phyloP scores from a whole-genome alignment of 768 basidiomycete genomes.

The Termitomyces sp. region DNA sequence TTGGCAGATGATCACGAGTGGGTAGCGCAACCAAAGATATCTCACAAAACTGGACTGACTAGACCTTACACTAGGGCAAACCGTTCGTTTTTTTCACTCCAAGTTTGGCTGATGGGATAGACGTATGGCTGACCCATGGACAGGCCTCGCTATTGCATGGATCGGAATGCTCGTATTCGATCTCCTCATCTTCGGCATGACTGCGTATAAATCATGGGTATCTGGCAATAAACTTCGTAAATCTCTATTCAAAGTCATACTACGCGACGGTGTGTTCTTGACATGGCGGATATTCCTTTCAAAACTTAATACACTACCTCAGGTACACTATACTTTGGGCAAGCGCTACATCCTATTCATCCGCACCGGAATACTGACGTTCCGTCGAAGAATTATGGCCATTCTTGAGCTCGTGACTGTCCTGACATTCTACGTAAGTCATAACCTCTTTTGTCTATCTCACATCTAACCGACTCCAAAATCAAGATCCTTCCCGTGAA shows the following conservation, averaged over 20 bases:
- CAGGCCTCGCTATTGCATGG: constrained; percentile 33
- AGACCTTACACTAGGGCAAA: neutral
- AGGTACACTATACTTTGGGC: neutral
- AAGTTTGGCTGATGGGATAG: neutral
- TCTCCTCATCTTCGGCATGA: constrained; percentile 33
- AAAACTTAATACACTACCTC: neutral
- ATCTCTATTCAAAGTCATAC: neutral
- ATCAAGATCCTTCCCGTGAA: neutral
- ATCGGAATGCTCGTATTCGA: constrained; percentile 34
- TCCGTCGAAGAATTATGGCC: neutral
- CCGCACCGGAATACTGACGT: neutral
- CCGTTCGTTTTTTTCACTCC: neutral
- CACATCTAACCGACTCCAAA: neutral
- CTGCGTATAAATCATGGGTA: constrained; percentile 28
- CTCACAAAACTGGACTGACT: neutral
- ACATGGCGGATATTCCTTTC: too few species aligned
- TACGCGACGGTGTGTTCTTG: neutral
- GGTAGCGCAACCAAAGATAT: neutral
- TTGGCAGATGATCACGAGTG: neutral
- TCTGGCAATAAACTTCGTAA: neutral
- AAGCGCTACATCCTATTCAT: neutral
- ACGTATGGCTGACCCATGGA: neutral
- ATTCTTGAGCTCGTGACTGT: neutral
- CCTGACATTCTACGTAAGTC: neutral
- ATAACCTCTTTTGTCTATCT: neutral